These are phyloP conservation scores for Pholiota molesta DNA, from an alignment of 768 basidiomycete genomes.

Conservation along the genomic window DNA sequence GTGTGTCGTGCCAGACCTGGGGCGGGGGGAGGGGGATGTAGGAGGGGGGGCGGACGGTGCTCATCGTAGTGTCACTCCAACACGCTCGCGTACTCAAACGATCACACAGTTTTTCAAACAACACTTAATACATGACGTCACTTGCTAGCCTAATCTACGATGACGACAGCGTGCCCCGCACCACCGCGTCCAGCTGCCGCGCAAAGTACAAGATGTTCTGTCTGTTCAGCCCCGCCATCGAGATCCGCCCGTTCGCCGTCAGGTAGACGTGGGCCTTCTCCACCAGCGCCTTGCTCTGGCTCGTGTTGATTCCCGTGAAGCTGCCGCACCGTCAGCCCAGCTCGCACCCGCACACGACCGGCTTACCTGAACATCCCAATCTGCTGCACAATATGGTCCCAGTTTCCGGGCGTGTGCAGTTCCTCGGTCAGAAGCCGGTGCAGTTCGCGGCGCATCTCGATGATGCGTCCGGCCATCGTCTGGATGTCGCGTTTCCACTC, in stretches of 20 bases:
- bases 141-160: slow-evolving; percentile 18
- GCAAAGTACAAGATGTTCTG: slow-evolving; percentile 81
- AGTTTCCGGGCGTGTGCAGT: slow-evolving; percentile 86
- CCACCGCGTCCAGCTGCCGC: slow-evolving; percentile 65
- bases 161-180: slow-evolving; percentile 42
- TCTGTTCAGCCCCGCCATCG: slow-evolving; percentile 91
- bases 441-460: slow-evolving; percentile 85
- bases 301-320: slow-evolving; percentile 78
- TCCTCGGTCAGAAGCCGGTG: slow-evolving; percentile 73
- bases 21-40: slow-evolving; percentile 40
- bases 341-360: background rate
- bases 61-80: slow-evolving; percentile 16
- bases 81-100: slow-evolving; percentile 2
- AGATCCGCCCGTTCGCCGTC: slow-evolving; percentile 87
- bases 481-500: slow-evolving; percentile 91
- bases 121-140: slow-evolving; percentile 40
- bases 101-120: slow-evolving; percentile 26
- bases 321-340: slow-evolving; percentile 37
- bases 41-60: slow-evolving; percentile 24
- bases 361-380: slow-evolving; percentile 95
- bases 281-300: slow-evolving; percentile 68
- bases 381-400: slow-evolving; percentile 95
- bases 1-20: slow-evolving; percentile 39
- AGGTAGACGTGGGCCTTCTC: slow-evolving; percentile 83
- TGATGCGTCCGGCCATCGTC: slow-evolving; percentile 94